Evolutionary conservation across 306 rosid genomes (phyloP).

Genomic region (Vigna radiata): DNA sequence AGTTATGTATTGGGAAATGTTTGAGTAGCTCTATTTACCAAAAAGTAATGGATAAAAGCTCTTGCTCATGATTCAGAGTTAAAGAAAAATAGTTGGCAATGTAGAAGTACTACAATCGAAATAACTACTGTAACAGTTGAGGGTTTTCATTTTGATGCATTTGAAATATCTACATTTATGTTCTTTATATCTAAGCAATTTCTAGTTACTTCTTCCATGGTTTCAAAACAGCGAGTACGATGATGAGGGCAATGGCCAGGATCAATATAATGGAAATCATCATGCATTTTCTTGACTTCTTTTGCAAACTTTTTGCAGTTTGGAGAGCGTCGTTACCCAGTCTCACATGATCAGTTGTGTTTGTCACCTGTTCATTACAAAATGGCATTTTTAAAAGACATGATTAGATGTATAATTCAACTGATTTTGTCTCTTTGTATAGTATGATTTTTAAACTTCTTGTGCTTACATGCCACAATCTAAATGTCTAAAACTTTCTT

Average conservation of each 20-base stretch:
- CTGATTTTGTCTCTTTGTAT: background rate
- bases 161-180: background rate
- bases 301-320: constrained; percentile 78
- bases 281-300: constrained; percentile 92
- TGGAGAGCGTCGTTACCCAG: constrained; percentile 74
- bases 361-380: constrained; percentile 67
- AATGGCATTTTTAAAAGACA: constrained; percentile 10
- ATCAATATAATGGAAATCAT: constrained; percentile 69
- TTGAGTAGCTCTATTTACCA: background rate
- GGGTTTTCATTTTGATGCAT: background rate
- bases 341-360: constrained; percentile 81
- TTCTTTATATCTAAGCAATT: constrained; percentile 2
- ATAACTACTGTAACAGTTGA: background rate
- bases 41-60: background rate
- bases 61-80: constrained; percentile 1
- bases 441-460: background rate
- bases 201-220: constrained; percentile 76
- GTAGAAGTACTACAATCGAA: background rate
- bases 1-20: constrained; percentile 18
- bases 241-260: constrained; percentile 66
- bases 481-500: background rate
- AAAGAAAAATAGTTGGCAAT: background rate
- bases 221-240: constrained; percentile 66
- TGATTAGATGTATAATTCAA: background rate
- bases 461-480: background rate